Percentiles rank a stretch among this genome's conserved stretches.
phyloP scores from a whole-genome alignment of 164 flowering plant genomes.

The Paratinospora sagittata region DNA sequence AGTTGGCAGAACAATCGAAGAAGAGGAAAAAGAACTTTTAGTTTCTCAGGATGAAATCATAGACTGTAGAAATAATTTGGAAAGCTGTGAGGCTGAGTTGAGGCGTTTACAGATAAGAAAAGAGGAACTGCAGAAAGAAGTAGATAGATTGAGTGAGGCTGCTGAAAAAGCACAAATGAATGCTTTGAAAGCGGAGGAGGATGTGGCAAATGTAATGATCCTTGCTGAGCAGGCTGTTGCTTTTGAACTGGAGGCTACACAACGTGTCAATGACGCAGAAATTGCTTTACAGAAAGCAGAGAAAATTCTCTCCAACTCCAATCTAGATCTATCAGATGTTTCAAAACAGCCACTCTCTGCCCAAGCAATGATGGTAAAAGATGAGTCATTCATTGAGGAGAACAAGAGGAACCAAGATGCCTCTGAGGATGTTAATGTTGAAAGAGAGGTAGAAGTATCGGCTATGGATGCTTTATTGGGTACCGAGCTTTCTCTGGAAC shows the following conservation, averaged over 20 bases:
- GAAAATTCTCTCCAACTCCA: constrained; percentile 35
- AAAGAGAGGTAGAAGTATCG: constrained; percentile 26
- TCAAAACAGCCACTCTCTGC: constrained; percentile 7
- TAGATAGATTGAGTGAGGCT: constrained; percentile 55
- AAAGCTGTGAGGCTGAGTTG: constrained; percentile 55
- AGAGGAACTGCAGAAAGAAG: constrained; percentile 75
- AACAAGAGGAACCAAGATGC: constrained; percentile 27
- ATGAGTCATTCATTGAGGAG: constrained; percentile 35
- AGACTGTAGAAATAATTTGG: constrained; percentile 43
- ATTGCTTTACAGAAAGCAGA: constrained; percentile 76
- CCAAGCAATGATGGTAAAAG: constrained; percentile 23
- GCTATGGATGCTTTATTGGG: constrained; percentile 24
- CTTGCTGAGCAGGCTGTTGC: constrained; percentile 98
- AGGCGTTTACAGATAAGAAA: constrained; percentile 51
- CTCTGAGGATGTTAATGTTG: constrained; percentile 26
- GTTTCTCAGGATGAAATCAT: constrained; percentile 53
- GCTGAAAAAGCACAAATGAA: constrained; percentile 66
- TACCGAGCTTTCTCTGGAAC: constrained; percentile 27
- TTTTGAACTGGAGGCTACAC: constrained; percentile 76
- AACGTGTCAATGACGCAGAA: constrained; percentile 88
- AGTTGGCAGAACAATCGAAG: constrained; percentile 22
- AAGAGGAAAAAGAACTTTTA: constrained; percentile 40
- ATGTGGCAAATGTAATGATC: constrained; percentile 86
- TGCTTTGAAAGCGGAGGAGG: constrained; percentile 88
- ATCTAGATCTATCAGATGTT: constrained; percentile 32